Conservation (phyloP, 768 basidiomycete species). For the Amanita pseudoporphyria region DNA sequence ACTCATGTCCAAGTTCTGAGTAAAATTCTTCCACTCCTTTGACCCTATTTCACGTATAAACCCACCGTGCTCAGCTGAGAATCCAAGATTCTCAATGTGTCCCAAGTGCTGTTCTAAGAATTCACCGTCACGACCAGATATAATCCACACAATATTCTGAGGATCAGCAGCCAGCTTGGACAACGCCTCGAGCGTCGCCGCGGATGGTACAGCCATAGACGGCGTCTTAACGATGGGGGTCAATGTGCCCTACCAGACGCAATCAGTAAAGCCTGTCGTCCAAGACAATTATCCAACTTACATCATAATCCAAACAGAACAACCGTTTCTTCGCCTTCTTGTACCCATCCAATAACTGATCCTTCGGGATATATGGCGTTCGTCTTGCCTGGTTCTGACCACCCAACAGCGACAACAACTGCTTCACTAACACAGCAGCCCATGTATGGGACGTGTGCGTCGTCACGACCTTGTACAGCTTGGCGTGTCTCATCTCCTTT, state of each 20-base stretch:
- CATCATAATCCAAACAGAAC: conserved; percentile 95
- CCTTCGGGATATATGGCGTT: conserved; percentile 75
- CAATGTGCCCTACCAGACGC: conserved; percentile 66
- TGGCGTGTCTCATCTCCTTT: conserved; percentile 63
- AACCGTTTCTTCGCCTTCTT: conserved; percentile 67
- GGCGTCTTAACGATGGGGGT: conserved; percentile 96
- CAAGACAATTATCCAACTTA: conserved; percentile 27
- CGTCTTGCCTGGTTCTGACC: conserved; percentile 69
- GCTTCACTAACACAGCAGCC: conserved; percentile 84
- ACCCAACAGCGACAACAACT: conserved; percentile 76
- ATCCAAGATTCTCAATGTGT: conserved; percentile 70
- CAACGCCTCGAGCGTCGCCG: conserved; percentile 66
- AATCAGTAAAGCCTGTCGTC: conserved; percentile 1
- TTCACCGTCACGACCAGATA: conserved; percentile 88
- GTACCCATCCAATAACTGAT: conserved; percentile 52
- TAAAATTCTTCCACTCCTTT: conserved; percentile 76
- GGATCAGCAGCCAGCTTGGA: conserved; percentile 67
- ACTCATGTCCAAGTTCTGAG: conserved; percentile 88
- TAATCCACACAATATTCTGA: conserved; percentile 90
- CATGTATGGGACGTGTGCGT: conserved; percentile 94
- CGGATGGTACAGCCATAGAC: conserved; percentile 75
- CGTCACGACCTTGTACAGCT: conserved; percentile 75
- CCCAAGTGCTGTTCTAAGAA: conserved; percentile 93
- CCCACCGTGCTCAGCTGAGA: conserved; percentile 94
- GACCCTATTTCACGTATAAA: conserved; percentile 73